phyloP scores from a whole-genome alignment of 805 yeast genomes.

The Ogataea glucozyma region DNA sequence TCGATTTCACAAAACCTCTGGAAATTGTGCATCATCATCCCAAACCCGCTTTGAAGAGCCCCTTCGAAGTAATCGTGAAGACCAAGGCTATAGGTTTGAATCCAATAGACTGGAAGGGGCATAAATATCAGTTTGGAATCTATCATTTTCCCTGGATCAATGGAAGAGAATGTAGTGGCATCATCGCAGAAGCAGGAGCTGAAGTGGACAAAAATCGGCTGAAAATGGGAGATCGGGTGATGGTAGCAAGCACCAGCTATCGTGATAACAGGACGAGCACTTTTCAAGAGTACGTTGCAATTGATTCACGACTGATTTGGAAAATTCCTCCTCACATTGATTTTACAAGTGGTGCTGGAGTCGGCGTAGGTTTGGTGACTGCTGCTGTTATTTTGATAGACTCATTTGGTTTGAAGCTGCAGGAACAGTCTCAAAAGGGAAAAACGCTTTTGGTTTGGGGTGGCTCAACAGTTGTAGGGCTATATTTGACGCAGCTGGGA shows the following conservation, averaged over 20 bases:
- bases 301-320: slow-evolving; percentile 48
- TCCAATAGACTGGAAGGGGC: slow-evolving; percentile 53
- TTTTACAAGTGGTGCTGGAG: slow-evolving; percentile 43
- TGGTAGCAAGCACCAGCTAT: slow-evolving; percentile 48
- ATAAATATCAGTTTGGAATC: slow-evolving; percentile 46
- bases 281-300: slow-evolving; percentile 46
- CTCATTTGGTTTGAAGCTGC: slow-evolving; percentile 10
- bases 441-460: slow-evolving; percentile 46
- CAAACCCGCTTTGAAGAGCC: slow-evolving; percentile 22
- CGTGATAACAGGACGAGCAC: slow-evolving; percentile 48
- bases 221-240: slow-evolving; percentile 39
- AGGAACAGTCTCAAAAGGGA: slow-evolving; percentile 1
- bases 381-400: slow-evolving; percentile 33
- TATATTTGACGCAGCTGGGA: slow-evolving; percentile 44
- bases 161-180: slow-evolving; percentile 49
- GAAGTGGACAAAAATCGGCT: slow-evolving; percentile 32
- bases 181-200: slow-evolving; percentile 37
- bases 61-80: slow-evolving; percentile 30
- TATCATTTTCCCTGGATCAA: slow-evolving; percentile 52
- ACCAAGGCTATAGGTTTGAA: slow-evolving; percentile 43
- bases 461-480: slow-evolving; percentile 49
- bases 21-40: slow-evolving; percentile 21
- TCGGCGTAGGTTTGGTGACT: slow-evolving; percentile 51
- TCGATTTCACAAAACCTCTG: slow-evolving; percentile 28
- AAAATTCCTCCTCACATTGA: slow-evolving; percentile 38